A percentile compares a stretch with the other conserved stretches of the same genome.
phyloP scores from a whole-genome alignment of 1,284 basidiomycete species.

The Leccinum solheimii region DNA sequence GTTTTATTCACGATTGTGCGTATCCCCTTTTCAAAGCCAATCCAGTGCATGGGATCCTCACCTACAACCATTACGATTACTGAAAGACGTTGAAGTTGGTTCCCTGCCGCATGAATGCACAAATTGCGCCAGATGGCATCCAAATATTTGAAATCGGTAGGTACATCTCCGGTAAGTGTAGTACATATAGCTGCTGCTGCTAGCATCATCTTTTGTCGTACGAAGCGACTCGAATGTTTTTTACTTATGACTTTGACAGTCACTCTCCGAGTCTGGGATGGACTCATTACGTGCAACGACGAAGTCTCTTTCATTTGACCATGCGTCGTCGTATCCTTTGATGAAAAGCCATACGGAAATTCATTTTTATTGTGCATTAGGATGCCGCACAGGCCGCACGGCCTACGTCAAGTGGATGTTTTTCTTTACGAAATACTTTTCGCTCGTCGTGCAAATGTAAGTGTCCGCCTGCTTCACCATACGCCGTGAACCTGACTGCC shows the following conservation, averaged over 20 bases:
- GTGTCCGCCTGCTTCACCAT: too few species aligned
- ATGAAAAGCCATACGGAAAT: not conserved
- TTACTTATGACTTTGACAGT: conserved; percentile 12
- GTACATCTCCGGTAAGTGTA: conserved; percentile 14
- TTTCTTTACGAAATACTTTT: conserved; percentile 19
- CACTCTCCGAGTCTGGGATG: conserved; percentile 25
- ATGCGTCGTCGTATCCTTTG: conserved; percentile 9
- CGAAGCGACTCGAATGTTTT: not conserved
- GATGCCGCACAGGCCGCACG: conserved; percentile 14
- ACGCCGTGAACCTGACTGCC: not conserved
- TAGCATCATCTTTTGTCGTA: not conserved
- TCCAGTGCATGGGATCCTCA: too few species aligned
- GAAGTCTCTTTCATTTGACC: conserved; percentile 19
- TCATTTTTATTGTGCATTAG: not conserved
- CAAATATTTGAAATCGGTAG: conserved; percentile 6
- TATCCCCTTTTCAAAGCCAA: not conserved
- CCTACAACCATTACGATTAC: not conserved
- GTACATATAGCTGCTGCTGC: too few species aligned
- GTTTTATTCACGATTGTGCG: not conserved
- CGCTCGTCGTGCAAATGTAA: conserved; percentile 20
- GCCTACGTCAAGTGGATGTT: conserved; percentile 28
- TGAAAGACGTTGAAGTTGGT: not conserved
- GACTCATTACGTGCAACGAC: conserved; percentile 12
- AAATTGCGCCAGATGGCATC: not conserved
- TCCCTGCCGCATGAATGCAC: conserved; percentile 7